Conservation (phyloP, 2,329 filamentous ascomycete genomes). For the Diaporthe capsici region DNA sequence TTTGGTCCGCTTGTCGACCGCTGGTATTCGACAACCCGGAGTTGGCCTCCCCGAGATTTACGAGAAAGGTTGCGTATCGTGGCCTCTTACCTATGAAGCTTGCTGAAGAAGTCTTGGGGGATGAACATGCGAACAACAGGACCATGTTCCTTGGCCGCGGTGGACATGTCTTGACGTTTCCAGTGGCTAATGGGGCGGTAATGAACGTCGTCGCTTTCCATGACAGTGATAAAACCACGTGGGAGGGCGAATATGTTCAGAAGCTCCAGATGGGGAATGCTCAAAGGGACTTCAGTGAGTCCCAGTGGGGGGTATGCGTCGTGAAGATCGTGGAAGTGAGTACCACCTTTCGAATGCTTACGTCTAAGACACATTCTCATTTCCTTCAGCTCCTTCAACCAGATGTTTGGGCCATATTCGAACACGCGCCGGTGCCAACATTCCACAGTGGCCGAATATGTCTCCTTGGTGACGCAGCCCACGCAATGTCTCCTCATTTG, state of each 20-base stretch:
- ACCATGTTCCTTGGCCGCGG: conserved; percentile 25
- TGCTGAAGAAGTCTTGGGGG: conserved; percentile 14
- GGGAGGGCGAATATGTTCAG: conserved; percentile 17
- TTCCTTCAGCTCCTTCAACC: conserved; percentile 7
- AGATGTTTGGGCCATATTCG: conserved; percentile 30
- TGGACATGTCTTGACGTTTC: conserved; percentile 24
- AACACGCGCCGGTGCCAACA: conserved; percentile 10
- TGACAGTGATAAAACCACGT: neutral
- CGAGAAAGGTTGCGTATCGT: conserved; percentile 18
- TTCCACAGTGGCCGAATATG: conserved; percentile 11
- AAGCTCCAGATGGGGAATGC: neutral
- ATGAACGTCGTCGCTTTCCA: conserved; percentile 31
- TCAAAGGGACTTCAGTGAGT: conserved; percentile 11
- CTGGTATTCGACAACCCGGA: neutral
- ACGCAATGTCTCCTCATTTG: conserved; percentile 22
- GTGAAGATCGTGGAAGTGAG: conserved; percentile 24
- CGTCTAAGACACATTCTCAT: neutral
- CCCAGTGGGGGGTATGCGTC: conserved; percentile 4
- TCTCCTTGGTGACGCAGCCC: conserved; percentile 31
- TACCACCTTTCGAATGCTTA: neutral
- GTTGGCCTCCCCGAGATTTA: conserved; percentile 13
- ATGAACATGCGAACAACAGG: conserved; percentile 14
- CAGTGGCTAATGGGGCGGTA: conserved; percentile 4
- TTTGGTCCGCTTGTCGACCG: conserved; percentile 15
- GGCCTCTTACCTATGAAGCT: conserved; percentile 21